phyloP scores from a whole-genome alignment of 768 basidiomycete genomes.

The Pulveroboletus ravenelii region DNA sequence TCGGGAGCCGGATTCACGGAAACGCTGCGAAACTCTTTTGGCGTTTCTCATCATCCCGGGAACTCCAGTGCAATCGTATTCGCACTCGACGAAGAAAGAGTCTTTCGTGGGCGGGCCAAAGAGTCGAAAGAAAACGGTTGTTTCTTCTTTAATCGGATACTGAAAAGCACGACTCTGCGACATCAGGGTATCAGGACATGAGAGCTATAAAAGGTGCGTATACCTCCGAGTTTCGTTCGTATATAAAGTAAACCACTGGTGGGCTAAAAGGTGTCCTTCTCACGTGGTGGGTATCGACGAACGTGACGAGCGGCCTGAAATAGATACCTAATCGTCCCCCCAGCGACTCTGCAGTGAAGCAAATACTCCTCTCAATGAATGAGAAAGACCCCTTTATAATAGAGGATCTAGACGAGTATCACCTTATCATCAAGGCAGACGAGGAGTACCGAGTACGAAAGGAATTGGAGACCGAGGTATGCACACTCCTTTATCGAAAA shows the following conservation, averaged over 20 bases:
- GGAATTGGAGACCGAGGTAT: constrained; percentile 73
- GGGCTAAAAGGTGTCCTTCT: constrained; percentile 51
- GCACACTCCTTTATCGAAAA: neutral
- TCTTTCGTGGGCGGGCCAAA: no score
- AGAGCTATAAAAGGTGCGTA: constrained; percentile 59
- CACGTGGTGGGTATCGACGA: constrained; percentile 48
- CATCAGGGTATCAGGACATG: constrained; percentile 33
- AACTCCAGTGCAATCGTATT: neutral
- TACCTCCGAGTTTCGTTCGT: constrained; percentile 3
- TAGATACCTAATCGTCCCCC: neutral
- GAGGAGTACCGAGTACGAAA: constrained; percentile 68
- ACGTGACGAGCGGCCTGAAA: neutral
- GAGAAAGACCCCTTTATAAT: constrained; percentile 79
- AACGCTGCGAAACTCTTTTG: neutral
- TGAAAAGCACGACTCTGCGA: neutral
- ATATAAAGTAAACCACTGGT: constrained; percentile 3
- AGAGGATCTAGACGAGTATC: constrained; percentile 80
- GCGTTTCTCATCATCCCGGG: constrained; percentile 15
- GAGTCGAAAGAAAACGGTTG: neutral
- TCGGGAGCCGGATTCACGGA: neutral
- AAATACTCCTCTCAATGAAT: constrained; percentile 79
- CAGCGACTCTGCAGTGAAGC: constrained; percentile 87
- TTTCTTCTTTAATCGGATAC: neutral
- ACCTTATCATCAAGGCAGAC: constrained; percentile 79
- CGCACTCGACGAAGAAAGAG: constrained; percentile 1